Evolutionary conservation across 2,329 filamentous ascomycete genomes (phyloP).

Genomic region (Simplicillium aogashimaense): DNA sequence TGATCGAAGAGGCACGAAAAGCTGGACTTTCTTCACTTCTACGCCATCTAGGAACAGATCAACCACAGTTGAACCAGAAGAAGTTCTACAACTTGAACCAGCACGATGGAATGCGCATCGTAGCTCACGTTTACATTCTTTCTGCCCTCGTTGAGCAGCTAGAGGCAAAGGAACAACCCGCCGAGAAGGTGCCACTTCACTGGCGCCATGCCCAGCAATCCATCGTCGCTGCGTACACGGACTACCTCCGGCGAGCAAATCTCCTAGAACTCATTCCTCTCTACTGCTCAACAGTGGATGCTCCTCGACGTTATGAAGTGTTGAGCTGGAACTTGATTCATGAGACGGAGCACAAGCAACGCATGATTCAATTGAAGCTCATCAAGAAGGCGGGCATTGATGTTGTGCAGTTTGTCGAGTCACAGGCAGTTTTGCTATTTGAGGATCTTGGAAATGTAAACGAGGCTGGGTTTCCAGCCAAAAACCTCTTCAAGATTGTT

Average conservation of each 20-base stretch:
- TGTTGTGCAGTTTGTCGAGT: slow-evolving; percentile 60
- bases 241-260: slow-evolving; percentile 61
- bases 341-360: slow-evolving; percentile 54
- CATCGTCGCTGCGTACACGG: slow-evolving; percentile 72
- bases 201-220: slow-evolving; percentile 53
- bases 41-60: slow-evolving; percentile 12
- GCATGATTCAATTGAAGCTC: slow-evolving; percentile 59
- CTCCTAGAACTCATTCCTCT: slow-evolving; percentile 74
- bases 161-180: slow-evolving; percentile 11
- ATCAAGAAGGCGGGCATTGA: slow-evolving; percentile 70
- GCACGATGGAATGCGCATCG: slow-evolving; percentile 55
- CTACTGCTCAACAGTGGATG: slow-evolving; percentile 72
- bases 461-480: slow-evolving; percentile 23
- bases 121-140: slow-evolving; percentile 57
- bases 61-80: slow-evolving; percentile 25
- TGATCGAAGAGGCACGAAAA: slow-evolving; percentile 15
- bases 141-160: slow-evolving; percentile 57
- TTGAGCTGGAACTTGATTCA: slow-evolving; percentile 70
- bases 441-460: slow-evolving; percentile 29
- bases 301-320: slow-evolving; percentile 54
- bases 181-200: slow-evolving; percentile 6
- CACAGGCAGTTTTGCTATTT: slow-evolving; percentile 48
- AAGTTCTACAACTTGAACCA: slow-evolving; percentile 47
- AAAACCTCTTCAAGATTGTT: slow-evolving; percentile 40
- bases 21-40: slow-evolving; percentile 16